Base-by-base conservation (phyloP, 495 filamentous ascomycete species). In the Trichoderma asperelloides region DNA sequence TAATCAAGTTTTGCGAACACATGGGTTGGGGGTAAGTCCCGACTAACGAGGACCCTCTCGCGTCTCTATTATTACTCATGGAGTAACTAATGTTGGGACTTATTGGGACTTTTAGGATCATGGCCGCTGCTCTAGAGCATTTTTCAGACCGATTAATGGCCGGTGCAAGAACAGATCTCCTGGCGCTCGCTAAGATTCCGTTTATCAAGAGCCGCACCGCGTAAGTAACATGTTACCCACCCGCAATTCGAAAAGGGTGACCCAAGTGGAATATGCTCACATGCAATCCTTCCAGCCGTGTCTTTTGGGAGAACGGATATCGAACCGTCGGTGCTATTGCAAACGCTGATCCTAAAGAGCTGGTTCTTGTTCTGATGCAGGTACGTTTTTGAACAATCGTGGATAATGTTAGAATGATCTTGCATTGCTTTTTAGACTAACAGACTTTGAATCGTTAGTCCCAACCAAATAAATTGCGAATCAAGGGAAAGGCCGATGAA, bases 161-260 rank as follows among this genome's bases (percentile, higher is more conserved):
- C 0, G 91, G 91, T 3, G 90, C 90, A 4, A 84, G 83, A 49
- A 86, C 89, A 0, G 91, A 94, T 71, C 79, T 93, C 25, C 77
- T 93, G 28, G 87, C 87, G 30, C 80, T 93, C 70, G 84, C 90
- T 0, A 86, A 91, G 75, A 85, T 94, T 21, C 89, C 88, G 0
- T 92, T 85, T 68, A 84, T 94, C 55, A 93, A 95, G 74, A 90
- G 88, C 68, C 86, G 86, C 67, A 93, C 90, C 0, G 91, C 91
- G 64, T 73, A 68, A 67, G 71, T 51, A 43, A 1, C 47, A 2
- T 8, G 12, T 33, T 7, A 2, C 16, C 33, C 33, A 37, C 5
- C 33, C 33, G 5, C 11, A 21, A 33, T 28, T 2, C 43, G 4
- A 15, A 67, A 40, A 27, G 11, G 27, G 8, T 1, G 18, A 21